Evolutionary conservation across 148 eudicot genomes (phyloP).

Genomic region (Rhododendron kiyosumense): DNA sequence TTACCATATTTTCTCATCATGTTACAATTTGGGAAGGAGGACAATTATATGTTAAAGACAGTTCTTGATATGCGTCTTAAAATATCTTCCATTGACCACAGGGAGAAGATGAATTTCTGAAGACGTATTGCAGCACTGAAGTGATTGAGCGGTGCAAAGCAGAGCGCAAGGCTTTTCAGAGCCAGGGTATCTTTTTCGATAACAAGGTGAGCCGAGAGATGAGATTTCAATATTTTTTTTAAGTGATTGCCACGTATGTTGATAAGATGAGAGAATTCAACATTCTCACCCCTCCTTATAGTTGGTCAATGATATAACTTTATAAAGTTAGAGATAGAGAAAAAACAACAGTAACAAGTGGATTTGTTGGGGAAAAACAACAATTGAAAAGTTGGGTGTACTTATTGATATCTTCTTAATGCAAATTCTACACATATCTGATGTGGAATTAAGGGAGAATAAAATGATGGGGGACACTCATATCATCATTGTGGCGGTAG

Average conservation of each 20-base stretch:
- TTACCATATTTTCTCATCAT: background rate
- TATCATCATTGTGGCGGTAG: conserved; percentile 60
- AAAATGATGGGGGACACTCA: conserved; percentile 94
- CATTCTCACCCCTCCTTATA: conserved; percentile 5
- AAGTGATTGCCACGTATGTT: too few relatives aligned
- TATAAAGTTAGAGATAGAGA: too few relatives aligned
- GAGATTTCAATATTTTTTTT: background rate
- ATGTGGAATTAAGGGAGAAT: conserved; percentile 78
- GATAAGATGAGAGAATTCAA: too few relatives aligned
- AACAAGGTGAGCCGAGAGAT: too few relatives aligned
- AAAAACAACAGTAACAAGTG: too few relatives aligned
- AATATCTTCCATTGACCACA: conserved; percentile 18
- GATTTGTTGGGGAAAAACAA: too few relatives aligned
- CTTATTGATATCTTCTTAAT: background rate
- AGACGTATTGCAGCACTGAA: conserved; percentile 67
- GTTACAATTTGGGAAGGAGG: background rate
- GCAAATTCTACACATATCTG: conserved; percentile 29
- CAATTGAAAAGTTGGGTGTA: too few relatives aligned
- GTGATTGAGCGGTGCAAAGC: conserved; percentile 82
- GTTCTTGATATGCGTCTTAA: background rate
- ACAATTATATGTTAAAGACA: background rate
- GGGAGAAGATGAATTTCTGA: conserved; percentile 62
- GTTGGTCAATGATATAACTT: conserved; percentile 13
- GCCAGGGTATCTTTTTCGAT: conserved; percentile 52
- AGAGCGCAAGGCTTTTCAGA: conserved; percentile 56